Evolutionary conservation across 1,284 basidiomycete genomes (phyloP), one percentile per base, ranked within the genome.

Genomic region (Marasmius sp.): DNA sequence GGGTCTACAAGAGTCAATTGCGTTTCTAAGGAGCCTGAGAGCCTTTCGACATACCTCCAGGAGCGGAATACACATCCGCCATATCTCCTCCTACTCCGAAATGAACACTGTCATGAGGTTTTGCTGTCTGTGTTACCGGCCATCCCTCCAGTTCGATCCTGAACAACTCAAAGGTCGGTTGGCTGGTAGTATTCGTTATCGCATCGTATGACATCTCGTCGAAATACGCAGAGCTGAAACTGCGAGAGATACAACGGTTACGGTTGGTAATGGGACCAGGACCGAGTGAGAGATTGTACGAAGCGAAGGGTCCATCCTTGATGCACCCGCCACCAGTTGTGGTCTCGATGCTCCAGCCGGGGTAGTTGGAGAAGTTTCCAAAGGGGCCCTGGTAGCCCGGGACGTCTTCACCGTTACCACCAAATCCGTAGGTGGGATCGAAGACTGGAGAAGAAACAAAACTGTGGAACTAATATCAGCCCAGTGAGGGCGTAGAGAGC

Each of bases 21-120:
- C 61, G 16, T 62, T 62, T 39, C 10, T 33, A 47, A 2, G 33
- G 11, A 27, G 38, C n/a, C 27, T 36, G 18, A 4, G 43, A 27
- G 34, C 51, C 43, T 18, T 37, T 48, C 16, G 16, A 59, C 71
- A 39, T 22, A 75, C 76, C 76, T 64, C 72, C 75, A 12, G 75
- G 75, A 52, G 76, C 77, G 1, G 75, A 74, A 61, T 70, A 75
- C 3, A 67, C 60, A 62, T 78, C 70, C 0, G 63, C 66, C 71
- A 77, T 73, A 6, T 77, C 76, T 1, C 77, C 77, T 12, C 74
- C 75, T 27, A 77, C 67, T 4, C 63, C 64, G 20, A 69, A 62
- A 67, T 79, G 77, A 5, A 75, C 77, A 10, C 67, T 70, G 60
- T 73, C 75, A 47, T 79, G 76, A 20, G 39, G 37, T 38, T 57